phyloP scores from a whole-genome alignment of 768 basidiomycete species.

The Suillus occidentalis region DNA sequence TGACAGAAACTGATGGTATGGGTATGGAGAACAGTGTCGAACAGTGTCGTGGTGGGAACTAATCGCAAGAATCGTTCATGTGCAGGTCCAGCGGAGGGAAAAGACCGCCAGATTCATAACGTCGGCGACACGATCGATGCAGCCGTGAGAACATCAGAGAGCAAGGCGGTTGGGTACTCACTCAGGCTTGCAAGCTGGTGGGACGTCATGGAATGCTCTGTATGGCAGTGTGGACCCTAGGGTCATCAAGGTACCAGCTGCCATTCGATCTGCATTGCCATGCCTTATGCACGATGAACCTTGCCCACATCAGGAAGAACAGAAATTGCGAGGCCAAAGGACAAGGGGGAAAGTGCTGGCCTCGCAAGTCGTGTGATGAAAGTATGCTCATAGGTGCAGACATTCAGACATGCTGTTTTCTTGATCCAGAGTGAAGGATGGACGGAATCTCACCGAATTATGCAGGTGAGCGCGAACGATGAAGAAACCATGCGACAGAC shows the following conservation, averaged over 20 bases:
- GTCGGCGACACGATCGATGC: constrained; percentile 6
- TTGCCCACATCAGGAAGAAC: constrained; percentile 20
- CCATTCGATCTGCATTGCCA: constrained; percentile 7
- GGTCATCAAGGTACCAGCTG: constrained; percentile 9
- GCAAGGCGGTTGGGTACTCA: not conserved
- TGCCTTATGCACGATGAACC: constrained; percentile 6
- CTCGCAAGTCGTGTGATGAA: constrained; percentile 27
- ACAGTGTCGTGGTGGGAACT: constrained; percentile 8
- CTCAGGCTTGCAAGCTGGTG: constrained; percentile 8
- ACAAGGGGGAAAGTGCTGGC: constrained; percentile 9
- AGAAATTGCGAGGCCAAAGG: constrained; percentile 3
- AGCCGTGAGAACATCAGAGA: not conserved
- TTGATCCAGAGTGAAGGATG: not conserved
- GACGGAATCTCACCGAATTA: constrained; percentile 16
- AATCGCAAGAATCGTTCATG: constrained; percentile 1
- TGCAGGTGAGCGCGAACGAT: constrained; percentile 17
- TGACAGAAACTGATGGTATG: constrained; percentile 1
- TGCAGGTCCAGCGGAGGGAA: constrained; percentile 13
- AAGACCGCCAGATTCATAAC: constrained; percentile 6
- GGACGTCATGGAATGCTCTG: not conserved
- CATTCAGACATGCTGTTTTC: constrained; percentile 10
- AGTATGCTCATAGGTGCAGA: constrained; percentile 26
- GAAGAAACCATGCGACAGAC: too few species aligned
- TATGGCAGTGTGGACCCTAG: not conserved
- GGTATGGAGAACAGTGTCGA: constrained; percentile 10